Evolutionary conservation across 495 filamentous ascomycete species (phyloP).

Genomic region (Aspergillus sparsus): DNA sequence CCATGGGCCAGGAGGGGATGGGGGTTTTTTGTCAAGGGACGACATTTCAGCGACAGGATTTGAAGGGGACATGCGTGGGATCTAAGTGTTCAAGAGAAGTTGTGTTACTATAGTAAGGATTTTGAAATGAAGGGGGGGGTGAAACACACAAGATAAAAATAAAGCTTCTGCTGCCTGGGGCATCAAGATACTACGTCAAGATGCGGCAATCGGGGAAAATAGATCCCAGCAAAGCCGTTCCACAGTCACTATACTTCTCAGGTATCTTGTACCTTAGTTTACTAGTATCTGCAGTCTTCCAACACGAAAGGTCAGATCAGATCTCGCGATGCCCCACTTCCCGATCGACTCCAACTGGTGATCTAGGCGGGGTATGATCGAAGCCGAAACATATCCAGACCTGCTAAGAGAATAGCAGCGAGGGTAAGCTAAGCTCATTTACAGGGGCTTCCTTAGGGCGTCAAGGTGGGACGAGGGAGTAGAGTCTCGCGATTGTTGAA

Average conservation of each 20-base stretch:
- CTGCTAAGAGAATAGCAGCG: too few species aligned
- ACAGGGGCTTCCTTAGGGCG: too few species aligned
- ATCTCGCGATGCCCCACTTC: constrained; percentile 1
- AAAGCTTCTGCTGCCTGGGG: neutral
- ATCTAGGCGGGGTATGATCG: too few species aligned
- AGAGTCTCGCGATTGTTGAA: too few species aligned
- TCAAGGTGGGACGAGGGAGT: too few species aligned
- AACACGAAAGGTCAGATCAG: neutral
- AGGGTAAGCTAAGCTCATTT: too few species aligned
- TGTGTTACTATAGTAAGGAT: neutral
- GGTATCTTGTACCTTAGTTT: constrained; percentile 1
- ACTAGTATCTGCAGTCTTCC: neutral
- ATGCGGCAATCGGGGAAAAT: neutral
- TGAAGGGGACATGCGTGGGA: neutral
- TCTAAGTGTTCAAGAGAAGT: neutral
- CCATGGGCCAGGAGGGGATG: neutral
- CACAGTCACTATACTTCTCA: too few species aligned
- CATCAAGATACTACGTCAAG: neutral
- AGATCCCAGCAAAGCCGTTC: neutral
- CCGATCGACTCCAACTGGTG: constrained; percentile 1
- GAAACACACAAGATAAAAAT: constrained; percentile 1
- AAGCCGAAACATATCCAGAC: too few species aligned
- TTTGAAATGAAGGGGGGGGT: neutral
- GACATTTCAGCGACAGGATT: neutral
- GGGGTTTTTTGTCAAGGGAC: neutral